These are phyloP conservation scores for Diaporthe vexans DNA, from an alignment of 2,329 filamentous ascomycete genomes.

Conservation along the genomic window DNA sequence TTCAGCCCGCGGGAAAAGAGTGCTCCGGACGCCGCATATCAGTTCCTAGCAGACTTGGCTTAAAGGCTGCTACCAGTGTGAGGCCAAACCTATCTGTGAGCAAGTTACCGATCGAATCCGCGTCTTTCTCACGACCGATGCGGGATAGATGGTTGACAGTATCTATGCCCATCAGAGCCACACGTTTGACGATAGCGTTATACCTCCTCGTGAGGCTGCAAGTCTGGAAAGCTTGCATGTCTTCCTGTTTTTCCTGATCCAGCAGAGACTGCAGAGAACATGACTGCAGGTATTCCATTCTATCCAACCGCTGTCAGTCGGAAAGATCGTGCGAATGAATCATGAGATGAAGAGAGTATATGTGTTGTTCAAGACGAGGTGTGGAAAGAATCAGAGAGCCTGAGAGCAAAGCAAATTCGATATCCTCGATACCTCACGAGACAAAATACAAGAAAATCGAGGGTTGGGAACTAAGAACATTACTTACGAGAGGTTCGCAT, in stretches of 20 bases:
- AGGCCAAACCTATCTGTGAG: conserved; percentile 50
- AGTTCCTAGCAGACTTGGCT: neutral
- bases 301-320: neutral
- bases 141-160: conserved; percentile 61
- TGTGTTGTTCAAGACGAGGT: neutral
- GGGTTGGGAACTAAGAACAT: neutral
- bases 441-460: neutral
- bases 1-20: conserved; percentile 6
- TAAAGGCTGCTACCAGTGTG: conserved; percentile 27
- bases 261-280: conserved; percentile 46
- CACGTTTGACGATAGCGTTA: conserved; percentile 44
- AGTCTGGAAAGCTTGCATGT: conserved; percentile 43
- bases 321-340: no score
- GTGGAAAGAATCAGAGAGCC: neutral
- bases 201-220: conserved; percentile 35
- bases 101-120: conserved; percentile 51
- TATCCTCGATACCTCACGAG: neutral
- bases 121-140: conserved; percentile 57
- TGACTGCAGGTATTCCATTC: conserved; percentile 50
- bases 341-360: neutral
- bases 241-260: conserved; percentile 45
- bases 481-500: conserved; percentile 57
- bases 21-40: conserved; percentile 1
- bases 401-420: neutral
- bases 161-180: conserved; percentile 60